Conservation (phyloP, 768 basidiomycete genomes). For the Naematelia aurantialba region DNA sequence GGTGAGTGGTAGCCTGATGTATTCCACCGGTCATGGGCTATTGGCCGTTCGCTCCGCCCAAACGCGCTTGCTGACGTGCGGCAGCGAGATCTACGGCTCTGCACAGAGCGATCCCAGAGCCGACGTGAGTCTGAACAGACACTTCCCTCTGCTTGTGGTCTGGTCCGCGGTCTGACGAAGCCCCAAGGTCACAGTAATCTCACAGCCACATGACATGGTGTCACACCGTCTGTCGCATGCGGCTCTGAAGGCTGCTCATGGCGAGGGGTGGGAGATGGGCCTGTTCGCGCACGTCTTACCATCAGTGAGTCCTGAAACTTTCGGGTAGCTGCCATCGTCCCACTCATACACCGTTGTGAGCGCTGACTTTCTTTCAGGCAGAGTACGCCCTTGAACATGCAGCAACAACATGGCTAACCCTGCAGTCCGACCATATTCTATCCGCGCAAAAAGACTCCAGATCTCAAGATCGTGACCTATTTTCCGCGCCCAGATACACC, state of each 20-base stretch:
- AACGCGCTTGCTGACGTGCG: not conserved
- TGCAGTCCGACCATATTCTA: constrained; percentile 7
- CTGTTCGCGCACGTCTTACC: constrained; percentile 9
- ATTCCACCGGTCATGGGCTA: not conserved
- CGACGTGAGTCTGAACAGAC: constrained; percentile 1
- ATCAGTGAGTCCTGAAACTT: constrained; percentile 7
- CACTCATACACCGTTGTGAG: not conserved
- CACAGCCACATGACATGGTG: not conserved
- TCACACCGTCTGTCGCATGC: constrained; percentile 2
- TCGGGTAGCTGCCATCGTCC: too few species aligned
- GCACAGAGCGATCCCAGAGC: not conserved
- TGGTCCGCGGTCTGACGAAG: not conserved
- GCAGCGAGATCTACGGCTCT: not conserved
- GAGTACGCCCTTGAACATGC: not conserved
- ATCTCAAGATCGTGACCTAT: constrained; percentile 6
- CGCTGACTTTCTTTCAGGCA: not conserved
- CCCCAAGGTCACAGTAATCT: not conserved
- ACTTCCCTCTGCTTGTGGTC: too few species aligned
- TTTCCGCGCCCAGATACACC: constrained; percentile 10
- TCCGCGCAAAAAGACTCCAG: not conserved
- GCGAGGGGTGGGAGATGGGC: constrained; percentile 5
- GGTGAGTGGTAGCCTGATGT: not conserved
- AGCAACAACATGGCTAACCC: not conserved
- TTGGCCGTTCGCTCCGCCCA: too few species aligned
- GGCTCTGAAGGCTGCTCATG: not conserved